phyloP scores from a whole-genome alignment of 2,329 filamentous ascomycete species.

The Scytalidium sp. region DNA sequence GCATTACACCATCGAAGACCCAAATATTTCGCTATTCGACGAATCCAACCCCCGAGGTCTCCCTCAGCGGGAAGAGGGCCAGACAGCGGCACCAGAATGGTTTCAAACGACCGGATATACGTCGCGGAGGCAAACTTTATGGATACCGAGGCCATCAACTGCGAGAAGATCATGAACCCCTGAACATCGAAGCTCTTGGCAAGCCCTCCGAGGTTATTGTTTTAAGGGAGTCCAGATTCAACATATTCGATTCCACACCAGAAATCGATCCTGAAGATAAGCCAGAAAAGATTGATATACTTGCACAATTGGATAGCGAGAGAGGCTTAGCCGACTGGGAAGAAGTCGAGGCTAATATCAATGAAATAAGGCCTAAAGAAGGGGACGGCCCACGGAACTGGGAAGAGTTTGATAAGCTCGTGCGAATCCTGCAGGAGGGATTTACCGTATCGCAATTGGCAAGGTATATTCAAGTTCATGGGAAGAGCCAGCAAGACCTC shows the following conservation, averaged over 20 bases:
- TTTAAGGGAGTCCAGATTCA: constrained; percentile 23
- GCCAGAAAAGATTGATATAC: constrained; percentile 24
- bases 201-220: constrained; percentile 25
- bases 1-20: neutral
- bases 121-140: constrained; percentile 11
- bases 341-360: constrained; percentile 27
- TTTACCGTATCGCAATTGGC: constrained; percentile 26
- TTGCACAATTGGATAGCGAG: constrained; percentile 23
- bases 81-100: neutral
- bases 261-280: constrained; percentile 1
- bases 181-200: constrained; percentile 19
- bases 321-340: constrained; percentile 19
- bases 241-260: constrained; percentile 2
- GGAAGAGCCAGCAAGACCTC: constrained; percentile 1
- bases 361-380: constrained; percentile 19
- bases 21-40: constrained; percentile 1
- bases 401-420: constrained; percentile 23
- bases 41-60: neutral
- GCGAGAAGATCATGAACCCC: constrained; percentile 16
- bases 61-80: neutral
- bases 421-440: constrained; percentile 19
- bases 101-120: neutral
- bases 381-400: constrained; percentile 14
- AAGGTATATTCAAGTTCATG: constrained; percentile 17
- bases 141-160: constrained; percentile 15